These are phyloP conservation scores for Clausena lansium DNA, from an alignment of 345 rosid species.

Conservation along the genomic window DNA sequence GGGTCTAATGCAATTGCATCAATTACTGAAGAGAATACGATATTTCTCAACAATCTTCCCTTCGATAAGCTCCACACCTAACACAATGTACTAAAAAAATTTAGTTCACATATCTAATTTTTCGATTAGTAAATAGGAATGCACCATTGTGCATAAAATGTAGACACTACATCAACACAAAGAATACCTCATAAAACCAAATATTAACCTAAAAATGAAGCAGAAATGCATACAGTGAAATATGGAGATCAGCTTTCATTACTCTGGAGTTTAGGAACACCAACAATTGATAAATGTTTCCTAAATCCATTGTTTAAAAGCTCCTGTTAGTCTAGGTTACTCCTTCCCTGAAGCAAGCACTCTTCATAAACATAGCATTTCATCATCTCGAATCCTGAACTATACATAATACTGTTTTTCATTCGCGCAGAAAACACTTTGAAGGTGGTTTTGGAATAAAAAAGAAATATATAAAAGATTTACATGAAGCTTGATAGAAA, in stretches of 20 bases:
- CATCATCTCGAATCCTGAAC: not conserved
- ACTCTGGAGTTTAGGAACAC: not conserved
- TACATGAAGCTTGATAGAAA: not conserved
- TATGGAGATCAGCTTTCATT: no score
- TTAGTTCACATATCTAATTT: not conserved
- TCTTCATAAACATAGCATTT: not conserved
- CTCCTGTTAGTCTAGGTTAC: not conserved
- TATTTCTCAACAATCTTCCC: constrained; percentile 56
- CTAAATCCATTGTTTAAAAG: not conserved
- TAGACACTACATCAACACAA: not conserved
- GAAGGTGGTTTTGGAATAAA: not conserved
- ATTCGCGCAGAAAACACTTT: not conserved
- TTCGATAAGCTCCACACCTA: constrained; percentile 84
- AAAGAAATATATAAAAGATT: not conserved
- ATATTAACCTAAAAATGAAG: not conserved
- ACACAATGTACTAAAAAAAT: constrained; percentile 4
- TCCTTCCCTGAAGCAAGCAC: not conserved
- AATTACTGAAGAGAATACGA: constrained; percentile 69
- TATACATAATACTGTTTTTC: not conserved
- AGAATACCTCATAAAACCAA: not conserved
- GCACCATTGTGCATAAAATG: not conserved
- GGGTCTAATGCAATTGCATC: constrained; percentile 82
- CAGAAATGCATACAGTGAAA: not conserved
- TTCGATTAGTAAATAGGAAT: not conserved
- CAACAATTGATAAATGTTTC: not conserved